These are phyloP conservation scores for Phytophthora gonapodyides DNA, from an alignment of 352 stramenopile species.

Conservation along the genomic window DNA sequence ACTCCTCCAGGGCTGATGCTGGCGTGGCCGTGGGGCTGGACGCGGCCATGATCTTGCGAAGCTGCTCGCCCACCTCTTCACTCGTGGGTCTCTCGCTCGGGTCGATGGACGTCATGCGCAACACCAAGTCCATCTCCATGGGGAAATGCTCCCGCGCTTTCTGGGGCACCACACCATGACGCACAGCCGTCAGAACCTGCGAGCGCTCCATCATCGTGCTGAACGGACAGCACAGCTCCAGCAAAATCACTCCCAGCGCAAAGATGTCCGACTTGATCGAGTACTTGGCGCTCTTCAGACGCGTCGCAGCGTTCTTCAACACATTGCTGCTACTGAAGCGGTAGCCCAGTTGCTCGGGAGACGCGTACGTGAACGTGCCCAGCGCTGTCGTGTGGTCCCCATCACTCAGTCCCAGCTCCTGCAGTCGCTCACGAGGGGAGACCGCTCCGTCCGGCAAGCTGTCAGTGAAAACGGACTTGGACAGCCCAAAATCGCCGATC, in stretches of 20 bases:
- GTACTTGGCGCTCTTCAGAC: slow-evolving; percentile 77
- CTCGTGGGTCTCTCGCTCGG: slow-evolving; percentile 62
- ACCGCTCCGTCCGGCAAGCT: slow-evolving; percentile 16
- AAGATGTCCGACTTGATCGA: slow-evolving; percentile 89
- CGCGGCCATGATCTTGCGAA: slow-evolving; percentile 50
- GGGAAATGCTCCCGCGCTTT: slow-evolving; percentile 63
- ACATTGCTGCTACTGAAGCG: slow-evolving; percentile 49
- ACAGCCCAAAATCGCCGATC: slow-evolving; percentile 72
- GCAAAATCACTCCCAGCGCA: slow-evolving; percentile 77
- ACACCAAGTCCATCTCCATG: slow-evolving; percentile 72
- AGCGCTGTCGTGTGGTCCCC: slow-evolving; percentile 79
- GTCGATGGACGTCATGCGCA: slow-evolving; percentile 80
- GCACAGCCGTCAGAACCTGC: slow-evolving; percentile 78
- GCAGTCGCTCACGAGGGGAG: slow-evolving; percentile 26
- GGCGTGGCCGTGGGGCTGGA: slow-evolving; percentile 38
- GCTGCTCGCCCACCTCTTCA: slow-evolving; percentile 63
- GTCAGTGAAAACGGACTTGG: slow-evolving; percentile 60
- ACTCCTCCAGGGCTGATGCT: slow-evolving; percentile 60
- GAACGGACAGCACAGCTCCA: slow-evolving; percentile 86
- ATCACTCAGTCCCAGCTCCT: slow-evolving; percentile 32
- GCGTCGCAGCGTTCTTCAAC: slow-evolving; percentile 44
- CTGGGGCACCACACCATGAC: slow-evolving; percentile 79
- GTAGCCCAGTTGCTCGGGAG: slow-evolving; percentile 83
- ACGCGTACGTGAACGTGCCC: slow-evolving; percentile 85
- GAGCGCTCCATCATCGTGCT: slow-evolving; percentile 88